Evolutionary conservation across 202 grass and related monocot genomes (phyloP).

Genomic region (Tripidium arundinaceum): DNA sequence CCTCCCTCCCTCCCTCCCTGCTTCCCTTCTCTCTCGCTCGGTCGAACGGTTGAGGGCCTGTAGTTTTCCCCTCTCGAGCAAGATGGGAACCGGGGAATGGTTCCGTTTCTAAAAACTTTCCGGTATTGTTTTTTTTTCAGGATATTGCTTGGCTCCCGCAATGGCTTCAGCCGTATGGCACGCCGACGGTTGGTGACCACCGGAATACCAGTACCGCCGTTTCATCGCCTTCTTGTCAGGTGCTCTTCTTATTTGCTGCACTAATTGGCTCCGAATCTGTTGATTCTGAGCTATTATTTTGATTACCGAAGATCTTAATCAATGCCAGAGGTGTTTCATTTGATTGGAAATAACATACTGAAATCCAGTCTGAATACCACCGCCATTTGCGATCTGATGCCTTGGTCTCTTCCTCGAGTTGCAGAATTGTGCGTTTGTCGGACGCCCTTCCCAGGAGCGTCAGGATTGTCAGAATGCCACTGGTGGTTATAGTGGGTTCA

Average conservation of each 20-base stretch:
- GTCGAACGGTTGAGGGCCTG: background rate
- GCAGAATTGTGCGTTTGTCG: conserved; percentile 38
- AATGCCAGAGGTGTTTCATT: background rate
- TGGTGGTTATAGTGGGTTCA: conserved; percentile 19
- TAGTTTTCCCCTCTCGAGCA: background rate
- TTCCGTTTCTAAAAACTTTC: background rate
- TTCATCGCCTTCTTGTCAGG: conserved; percentile 39
- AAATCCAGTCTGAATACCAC: background rate
- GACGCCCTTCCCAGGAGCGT: conserved; percentile 19
- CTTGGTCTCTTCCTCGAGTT: conserved; percentile 1
- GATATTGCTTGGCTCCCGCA: conserved; percentile 58
- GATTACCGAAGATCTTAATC: background rate
- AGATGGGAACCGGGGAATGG: background rate
- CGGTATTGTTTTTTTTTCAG: conserved; percentile 16
- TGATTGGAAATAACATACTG: background rate
- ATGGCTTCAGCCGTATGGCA: conserved; percentile 66
- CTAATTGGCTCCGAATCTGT: background rate
- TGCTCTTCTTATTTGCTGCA: conserved; percentile 12
- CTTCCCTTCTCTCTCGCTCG: background rate
- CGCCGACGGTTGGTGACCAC: conserved; percentile 2
- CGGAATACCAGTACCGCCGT: background rate
- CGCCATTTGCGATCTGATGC: background rate
- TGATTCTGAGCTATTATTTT: background rate
- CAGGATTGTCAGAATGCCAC: background rate
- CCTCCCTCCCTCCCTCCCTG: background rate